phyloP scores from a whole-genome alignment of 2,329 filamentous ascomycete genomes.

The Pseudonectria buxi region DNA sequence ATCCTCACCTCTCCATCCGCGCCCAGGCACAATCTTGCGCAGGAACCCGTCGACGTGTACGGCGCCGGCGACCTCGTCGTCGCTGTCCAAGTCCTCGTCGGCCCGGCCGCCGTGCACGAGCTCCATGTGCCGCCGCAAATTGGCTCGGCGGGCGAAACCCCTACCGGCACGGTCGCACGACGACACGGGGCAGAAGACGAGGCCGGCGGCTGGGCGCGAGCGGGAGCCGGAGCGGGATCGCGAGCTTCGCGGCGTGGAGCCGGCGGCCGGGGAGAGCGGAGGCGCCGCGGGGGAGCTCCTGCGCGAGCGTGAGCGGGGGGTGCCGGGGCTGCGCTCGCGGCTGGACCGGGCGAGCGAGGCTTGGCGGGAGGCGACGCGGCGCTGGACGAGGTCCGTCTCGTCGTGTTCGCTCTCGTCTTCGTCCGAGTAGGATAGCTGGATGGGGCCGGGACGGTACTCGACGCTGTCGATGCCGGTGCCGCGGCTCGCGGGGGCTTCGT shows the following conservation, averaged over 20 bases:
- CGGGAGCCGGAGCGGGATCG: conserved; percentile 23
- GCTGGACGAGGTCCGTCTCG: conserved; percentile 20
- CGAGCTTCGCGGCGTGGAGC: conserved; percentile 3
- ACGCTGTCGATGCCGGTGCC: conserved; percentile 17
- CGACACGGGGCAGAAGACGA: conserved; percentile 32
- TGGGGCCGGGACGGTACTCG: conserved; percentile 25
- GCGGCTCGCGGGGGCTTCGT: conserved; percentile 23
- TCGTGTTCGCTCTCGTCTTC: conserved; percentile 19
- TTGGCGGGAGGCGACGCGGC: conserved; percentile 25
- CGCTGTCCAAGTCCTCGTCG: conserved; percentile 33
- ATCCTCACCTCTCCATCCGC: conserved; percentile 41
- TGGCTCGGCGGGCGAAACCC: conserved; percentile 30
- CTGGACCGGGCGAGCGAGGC: conserved; percentile 23
- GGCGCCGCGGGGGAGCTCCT: conserved; percentile 13
- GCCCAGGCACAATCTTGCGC: conserved; percentile 42
- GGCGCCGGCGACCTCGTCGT: conserved; percentile 51
- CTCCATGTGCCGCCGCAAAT: conserved; percentile 33
- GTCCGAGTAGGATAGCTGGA: conserved; percentile 18
- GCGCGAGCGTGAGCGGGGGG: conserved; percentile 13
- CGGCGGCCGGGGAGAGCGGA: conserved; percentile 5
- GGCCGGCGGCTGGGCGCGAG: conserved; percentile 25
- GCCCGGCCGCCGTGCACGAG: conserved; percentile 32
- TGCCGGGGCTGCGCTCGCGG: conserved; percentile 14
- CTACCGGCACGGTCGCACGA: conserved; percentile 30
- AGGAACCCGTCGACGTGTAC: conserved; percentile 66